Base-by-base conservation (phyloP, 2,329 filamentous ascomycete species). In the Sporothrix brunneoviolacea region DNA sequence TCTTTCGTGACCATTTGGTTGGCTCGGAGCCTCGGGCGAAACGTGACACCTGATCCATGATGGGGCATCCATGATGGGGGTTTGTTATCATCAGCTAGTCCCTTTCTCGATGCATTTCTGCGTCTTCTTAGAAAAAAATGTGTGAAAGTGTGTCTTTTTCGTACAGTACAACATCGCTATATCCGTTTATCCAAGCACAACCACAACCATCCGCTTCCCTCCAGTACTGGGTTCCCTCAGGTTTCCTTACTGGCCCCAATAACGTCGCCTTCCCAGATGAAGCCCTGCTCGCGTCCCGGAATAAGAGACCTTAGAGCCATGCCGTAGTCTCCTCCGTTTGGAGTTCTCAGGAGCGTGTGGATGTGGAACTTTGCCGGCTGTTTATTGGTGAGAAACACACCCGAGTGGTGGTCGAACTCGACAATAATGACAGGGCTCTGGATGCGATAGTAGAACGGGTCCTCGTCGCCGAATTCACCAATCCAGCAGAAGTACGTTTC, bases 401-500 rank as follows among this genome's bases (percentile, higher is more conserved):
- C 86, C 0, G 81, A 86, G 64, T 91, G 86, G 61, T 89, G 51
- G 59, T 91, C 87, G 59, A 91, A 87, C 71, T 91, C 87, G 46
- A 84, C 71, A 2, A 91, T 69, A 0, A 88, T 71, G 0, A 91
- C 85, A 0, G 86, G 86, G 56, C 80, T 88, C 65, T 91, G 86
- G 4, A 91, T 76, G 0, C 87, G 75, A 60, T 83, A 91, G 65
- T 91, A 91, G 60, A 88, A 91, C 0, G 86, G 71, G 62, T 90
- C 85, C 0, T 77, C 66, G 46, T 86, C 73, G 0, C 73, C 79
- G 54, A 70, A 86, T 0, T 78, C 80, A 4, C 87, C 87, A 48
- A 91, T 90, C 85, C 87, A 91, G 62, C 77, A 79, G 62, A 88
- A 91, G 60, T 87, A 86, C 5, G 86, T 91, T 70, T 90, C 84